Percentiles rank a stretch among this genome's conserved stretches.
These are phyloP conservation scores for Scalesia atractyloides DNA, from an alignment of 129 eudicot genomes.

Conservation along the genomic window DNA sequence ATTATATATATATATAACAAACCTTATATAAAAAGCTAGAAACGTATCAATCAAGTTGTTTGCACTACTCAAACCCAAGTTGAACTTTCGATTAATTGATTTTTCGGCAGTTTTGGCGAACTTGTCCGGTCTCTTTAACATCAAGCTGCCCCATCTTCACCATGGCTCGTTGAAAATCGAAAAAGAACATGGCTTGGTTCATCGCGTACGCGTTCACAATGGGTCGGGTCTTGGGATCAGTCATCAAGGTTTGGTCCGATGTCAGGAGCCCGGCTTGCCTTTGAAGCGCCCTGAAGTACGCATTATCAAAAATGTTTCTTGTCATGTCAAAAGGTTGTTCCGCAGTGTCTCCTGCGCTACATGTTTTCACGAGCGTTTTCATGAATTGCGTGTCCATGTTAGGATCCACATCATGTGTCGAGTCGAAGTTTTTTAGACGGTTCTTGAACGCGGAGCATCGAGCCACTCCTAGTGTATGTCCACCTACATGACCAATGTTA, in stretches of 20 bases:
- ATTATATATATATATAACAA: neutral
- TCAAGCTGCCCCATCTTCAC: conserved; percentile 80
- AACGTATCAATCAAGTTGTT: neutral
- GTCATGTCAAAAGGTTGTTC: conserved; percentile 81
- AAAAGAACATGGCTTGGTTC: conserved; percentile 89
- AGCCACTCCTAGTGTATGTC: conserved; percentile 93
- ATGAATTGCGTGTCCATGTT: conserved; percentile 57
- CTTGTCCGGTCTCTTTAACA: conserved; percentile 86
- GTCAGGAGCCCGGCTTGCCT: conserved; percentile 59
- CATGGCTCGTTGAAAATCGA: conserved; percentile 90
- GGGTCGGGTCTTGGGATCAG: conserved; percentile 49
- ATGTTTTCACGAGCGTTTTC: conserved; percentile 55
- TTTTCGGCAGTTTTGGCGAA: conserved; percentile 56
- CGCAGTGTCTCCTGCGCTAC: conserved; percentile 66
- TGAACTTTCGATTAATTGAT: conserved; percentile 41
- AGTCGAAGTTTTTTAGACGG: conserved; percentile 61
- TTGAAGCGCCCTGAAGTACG: conserved; percentile 53
- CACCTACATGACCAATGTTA: conserved; percentile 46
- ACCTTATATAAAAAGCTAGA: neutral
- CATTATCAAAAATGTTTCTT: conserved; percentile 64
- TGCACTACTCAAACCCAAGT: neutral
- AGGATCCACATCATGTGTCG: conserved; percentile 72
- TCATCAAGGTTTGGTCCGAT: conserved; percentile 78
- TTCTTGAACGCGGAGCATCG: conserved; percentile 90
- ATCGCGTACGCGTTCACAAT: conserved; percentile 67